These are phyloP conservation scores for Vaccinium macrocarpon DNA, from an alignment of 148 eudicot genomes.

Conservation along the genomic window DNA sequence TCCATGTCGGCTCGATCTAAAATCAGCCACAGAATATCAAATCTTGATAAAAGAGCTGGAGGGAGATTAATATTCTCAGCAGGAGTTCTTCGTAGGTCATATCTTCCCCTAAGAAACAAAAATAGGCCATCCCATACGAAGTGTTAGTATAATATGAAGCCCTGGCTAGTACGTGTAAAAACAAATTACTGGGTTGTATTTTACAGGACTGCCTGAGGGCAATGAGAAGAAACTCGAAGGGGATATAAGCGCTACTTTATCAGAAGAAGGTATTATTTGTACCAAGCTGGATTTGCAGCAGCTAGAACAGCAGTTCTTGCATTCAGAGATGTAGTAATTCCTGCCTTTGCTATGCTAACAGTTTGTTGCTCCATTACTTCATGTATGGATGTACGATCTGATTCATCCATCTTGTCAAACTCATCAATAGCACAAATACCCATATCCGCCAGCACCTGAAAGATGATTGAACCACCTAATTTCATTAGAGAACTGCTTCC, in stretches of 20 bases:
- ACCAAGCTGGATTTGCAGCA: conserved; percentile 99
- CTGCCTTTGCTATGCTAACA: conserved; percentile 99
- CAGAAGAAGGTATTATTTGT: conserved; percentile 6
- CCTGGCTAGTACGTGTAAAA: not conserved
- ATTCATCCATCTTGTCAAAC: conserved; percentile 99
- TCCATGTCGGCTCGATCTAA: conserved; percentile 99
- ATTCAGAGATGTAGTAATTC: conserved; percentile 94
- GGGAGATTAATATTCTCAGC: conserved; percentile 99
- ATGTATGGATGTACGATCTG: conserved; percentile 96
- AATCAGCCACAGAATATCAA: conserved; percentile 96
- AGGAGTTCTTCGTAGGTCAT: conserved; percentile 94
- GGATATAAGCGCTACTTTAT: not conserved
- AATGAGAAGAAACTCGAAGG: not conserved
- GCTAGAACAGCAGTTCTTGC: conserved; percentile 99
- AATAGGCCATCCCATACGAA: conserved; percentile 3
- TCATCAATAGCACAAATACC: conserved; percentile 99
- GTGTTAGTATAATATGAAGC: not conserved
- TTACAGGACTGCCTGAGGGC: not conserved
- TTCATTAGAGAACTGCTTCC: not conserved
- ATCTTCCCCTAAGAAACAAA: conserved; percentile 84
- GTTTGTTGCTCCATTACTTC: conserved; percentile 99
- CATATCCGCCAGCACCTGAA: conserved; percentile 97
- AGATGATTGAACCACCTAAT: conserved; percentile 4
- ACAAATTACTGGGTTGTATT: not conserved
- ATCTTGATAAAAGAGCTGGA: conserved; percentile 97